phyloP scores from a whole-genome alignment of 1,284 basidiomycete genomes.

The Leccinum pallidistipes region DNA sequence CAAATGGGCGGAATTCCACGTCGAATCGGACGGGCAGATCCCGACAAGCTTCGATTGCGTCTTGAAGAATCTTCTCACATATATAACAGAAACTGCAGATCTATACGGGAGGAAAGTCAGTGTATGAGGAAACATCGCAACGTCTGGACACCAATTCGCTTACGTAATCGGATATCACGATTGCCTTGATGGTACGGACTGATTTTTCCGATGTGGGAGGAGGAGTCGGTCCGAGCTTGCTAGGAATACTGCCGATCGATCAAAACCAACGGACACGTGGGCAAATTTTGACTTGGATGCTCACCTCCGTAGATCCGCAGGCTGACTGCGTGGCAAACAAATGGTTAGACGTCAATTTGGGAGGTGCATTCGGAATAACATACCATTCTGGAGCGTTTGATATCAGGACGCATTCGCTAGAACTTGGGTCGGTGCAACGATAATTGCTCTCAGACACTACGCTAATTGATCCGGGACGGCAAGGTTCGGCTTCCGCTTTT shows the following conservation, averaged over 20 bases:
- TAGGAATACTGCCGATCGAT: slow-evolving; percentile 18
- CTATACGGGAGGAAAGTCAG: slow-evolving; percentile 37
- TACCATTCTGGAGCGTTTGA: slow-evolving; percentile 8
- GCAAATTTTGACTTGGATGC: not conserved
- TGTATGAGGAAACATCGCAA: slow-evolving; percentile 6
- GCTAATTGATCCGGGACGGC: slow-evolving; percentile 17
- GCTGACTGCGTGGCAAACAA: slow-evolving; percentile 4
- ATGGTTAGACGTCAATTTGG: not conserved
- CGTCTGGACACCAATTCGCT: slow-evolving; percentile 20
- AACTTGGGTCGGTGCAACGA: slow-evolving; percentile 19
- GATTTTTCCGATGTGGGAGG: slow-evolving; percentile 4
- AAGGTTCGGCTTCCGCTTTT: not conserved
- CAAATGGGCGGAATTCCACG: slow-evolving; percentile 74
- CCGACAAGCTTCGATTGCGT: slow-evolving; percentile 60
- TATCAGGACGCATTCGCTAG: not conserved
- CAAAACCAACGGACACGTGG: not conserved
- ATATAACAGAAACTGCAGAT: slow-evolving; percentile 75
- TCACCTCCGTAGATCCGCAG: slow-evolving; percentile 21
- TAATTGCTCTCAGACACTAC: slow-evolving; percentile 28
- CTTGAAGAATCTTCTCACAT: slow-evolving; percentile 66
- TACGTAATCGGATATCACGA: slow-evolving; percentile 71
- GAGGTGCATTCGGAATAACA: slow-evolving; percentile 1
- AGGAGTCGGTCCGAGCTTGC: slow-evolving; percentile 14
- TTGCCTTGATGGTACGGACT: slow-evolving; percentile 57
- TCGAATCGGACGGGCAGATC: slow-evolving; percentile 66